Conservation (phyloP, 257 asterid genomes). For the Ajuga chamaepitys region DNA sequence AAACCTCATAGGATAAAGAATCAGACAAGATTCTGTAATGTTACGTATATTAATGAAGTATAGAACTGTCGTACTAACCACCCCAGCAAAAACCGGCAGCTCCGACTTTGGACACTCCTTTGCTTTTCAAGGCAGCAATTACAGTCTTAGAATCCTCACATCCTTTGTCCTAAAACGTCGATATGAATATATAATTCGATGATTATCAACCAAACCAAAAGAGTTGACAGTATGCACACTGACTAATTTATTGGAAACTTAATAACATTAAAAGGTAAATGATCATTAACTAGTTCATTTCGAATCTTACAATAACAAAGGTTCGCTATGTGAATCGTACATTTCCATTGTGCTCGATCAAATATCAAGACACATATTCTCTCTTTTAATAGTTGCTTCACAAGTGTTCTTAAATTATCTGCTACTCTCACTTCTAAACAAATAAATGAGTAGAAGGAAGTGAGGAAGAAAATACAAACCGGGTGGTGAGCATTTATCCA, state of each 20-base stretch:
- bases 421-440: too few species aligned
- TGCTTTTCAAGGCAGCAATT: slow-evolving; percentile 40
- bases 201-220: neutral
- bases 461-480: slow-evolving; percentile 23
- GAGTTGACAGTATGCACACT: neutral
- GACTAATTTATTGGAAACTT: neutral
- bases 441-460: too few species aligned
- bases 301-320: too few species aligned
- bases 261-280: neutral
- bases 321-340: too few species aligned
- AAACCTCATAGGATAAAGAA: neutral
- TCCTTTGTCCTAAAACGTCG: slow-evolving; percentile 40
- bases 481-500: slow-evolving; percentile 40
- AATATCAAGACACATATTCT: too few species aligned
- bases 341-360: too few species aligned
- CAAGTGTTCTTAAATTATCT: too few species aligned
- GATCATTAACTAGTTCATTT: neutral
- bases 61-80: slow-evolving; percentile 27
- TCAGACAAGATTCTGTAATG: neutral
- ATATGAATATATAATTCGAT: neutral
- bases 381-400: too few species aligned
- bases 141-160: slow-evolving; percentile 58
- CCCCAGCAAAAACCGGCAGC: slow-evolving; percentile 88
- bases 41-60: too few species aligned
- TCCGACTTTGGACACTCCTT: slow-evolving; percentile 50